phyloP scores from a whole-genome alignment of 75 land plant species.

The Azolla pinnata region DNA sequence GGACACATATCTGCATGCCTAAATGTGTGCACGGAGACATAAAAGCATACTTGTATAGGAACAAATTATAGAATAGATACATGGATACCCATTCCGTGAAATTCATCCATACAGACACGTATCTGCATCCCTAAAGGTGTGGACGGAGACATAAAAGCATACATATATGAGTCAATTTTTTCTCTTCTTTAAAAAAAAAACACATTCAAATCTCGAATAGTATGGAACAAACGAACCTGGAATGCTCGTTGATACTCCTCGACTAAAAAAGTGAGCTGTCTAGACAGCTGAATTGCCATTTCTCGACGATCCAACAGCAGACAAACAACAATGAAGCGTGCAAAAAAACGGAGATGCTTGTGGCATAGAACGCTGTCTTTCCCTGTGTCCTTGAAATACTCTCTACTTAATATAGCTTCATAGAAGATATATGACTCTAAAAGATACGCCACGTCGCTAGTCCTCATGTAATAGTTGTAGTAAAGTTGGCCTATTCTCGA shows the following conservation, averaged over 20 bases:
- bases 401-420: slow-evolving; percentile 81
- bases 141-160: too few species aligned
- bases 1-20: too few species aligned
- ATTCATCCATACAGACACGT: too few species aligned
- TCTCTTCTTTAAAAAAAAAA: too few species aligned
- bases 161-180: too few species aligned
- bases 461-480: slow-evolving; percentile 75
- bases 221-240: slow-evolving; percentile 61
- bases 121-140: too few species aligned
- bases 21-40: too few species aligned
- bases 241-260: slow-evolving; percentile 66
- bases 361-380: slow-evolving; percentile 51
- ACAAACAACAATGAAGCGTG: slow-evolving; percentile 76
- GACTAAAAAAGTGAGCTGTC: slow-evolving; percentile 49
- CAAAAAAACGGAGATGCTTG: slow-evolving; percentile 81
- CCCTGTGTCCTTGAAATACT: slow-evolving; percentile 75
- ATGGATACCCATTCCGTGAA: too few species aligned
- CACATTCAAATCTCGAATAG: too few species aligned
- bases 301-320: slow-evolving; percentile 67
- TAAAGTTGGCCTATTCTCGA: slow-evolving; percentile 91
- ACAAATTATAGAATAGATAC: too few species aligned
- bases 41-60: too few species aligned
- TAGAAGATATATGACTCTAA: slow-evolving; percentile 82
- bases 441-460: slow-evolving; percentile 62
- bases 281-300: slow-evolving; percentile 51